These are phyloP conservation scores for Schizophyllum amplum DNA, from an alignment of 1,284 basidiomycete genomes.

Conservation along the genomic window DNA sequence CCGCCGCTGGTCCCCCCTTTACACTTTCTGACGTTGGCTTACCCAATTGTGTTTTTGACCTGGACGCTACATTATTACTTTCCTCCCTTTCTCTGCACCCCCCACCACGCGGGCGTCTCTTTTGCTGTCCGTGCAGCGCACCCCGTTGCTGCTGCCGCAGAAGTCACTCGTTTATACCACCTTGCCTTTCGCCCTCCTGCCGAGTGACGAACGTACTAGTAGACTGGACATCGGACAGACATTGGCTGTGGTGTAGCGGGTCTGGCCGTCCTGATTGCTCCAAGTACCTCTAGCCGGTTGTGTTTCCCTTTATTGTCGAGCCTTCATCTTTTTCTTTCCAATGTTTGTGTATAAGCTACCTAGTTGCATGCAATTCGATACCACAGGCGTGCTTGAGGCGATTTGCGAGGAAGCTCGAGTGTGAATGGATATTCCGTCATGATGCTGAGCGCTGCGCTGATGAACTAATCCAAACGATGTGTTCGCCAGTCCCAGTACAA, in stretches of 20 bases:
- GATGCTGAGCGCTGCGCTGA: not conserved
- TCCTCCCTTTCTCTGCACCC: constrained; percentile 5
- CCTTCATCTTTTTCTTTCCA: not conserved
- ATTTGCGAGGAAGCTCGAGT: not conserved
- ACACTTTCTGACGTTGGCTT: not conserved
- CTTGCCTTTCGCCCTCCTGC: not conserved
- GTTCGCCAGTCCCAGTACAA: too few relatives aligned
- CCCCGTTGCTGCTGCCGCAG: not conserved
- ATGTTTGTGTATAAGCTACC: not conserved
- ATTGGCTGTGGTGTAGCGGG: not conserved
- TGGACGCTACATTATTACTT: constrained; percentile 2
- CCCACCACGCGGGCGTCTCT: constrained; percentile 12
- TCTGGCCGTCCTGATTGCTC: not conserved
- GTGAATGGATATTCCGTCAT: not conserved
- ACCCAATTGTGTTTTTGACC: not conserved
- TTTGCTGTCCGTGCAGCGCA: constrained; percentile 19
- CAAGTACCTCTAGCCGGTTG: not conserved
- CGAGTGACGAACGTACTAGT: too few relatives aligned
- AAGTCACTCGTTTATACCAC: constrained; percentile 19
- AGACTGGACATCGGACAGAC: too few relatives aligned
- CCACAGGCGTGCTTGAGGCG: not conserved
- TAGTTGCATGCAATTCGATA: not conserved
- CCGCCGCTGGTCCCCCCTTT: not conserved
- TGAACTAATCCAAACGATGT: too few relatives aligned
- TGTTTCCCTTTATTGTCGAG: not conserved